Base-by-base conservation (phyloP, 2,329 filamentous ascomycete species). In the Penicillium sp. region DNA sequence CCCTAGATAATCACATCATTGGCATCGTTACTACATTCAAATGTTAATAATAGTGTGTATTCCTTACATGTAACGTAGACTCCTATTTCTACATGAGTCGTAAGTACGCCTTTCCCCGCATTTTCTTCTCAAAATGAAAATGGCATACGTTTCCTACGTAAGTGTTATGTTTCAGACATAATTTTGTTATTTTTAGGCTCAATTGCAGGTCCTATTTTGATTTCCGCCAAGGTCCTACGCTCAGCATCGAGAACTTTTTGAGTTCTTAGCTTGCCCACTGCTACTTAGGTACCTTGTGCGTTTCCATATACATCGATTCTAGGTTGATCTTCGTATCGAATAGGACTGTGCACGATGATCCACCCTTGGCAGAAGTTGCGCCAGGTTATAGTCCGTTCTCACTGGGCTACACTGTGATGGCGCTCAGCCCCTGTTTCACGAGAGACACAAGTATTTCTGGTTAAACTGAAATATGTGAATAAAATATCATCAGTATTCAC, bases 81-180 rank as follows among this genome's bases (percentile, higher is more conserved):
- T 6, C 9, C 28, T 21, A 24, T 19, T 31, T 21, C 33, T 38
- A 7, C 35, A 26, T 24, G 19, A 31, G 26, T 19, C 19, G 19
- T 32, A n/a, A 40, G 53, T 51, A 53, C 41, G 51, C 10, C 38
- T 47, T 48, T 35, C 51, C 51, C 53, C 53, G 47, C 53, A 38
- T 37, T 44, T 29, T 13, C n/a, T 19, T 24, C 15, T n/a, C 29
- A 17, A 31, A 13, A 13, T 22, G 3, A 9, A 26, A 26, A 26
- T 26, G 26, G 26, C 26, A 38, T 15, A 15, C 2, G 8, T 17
- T 41, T 13, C 7, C 7, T 8, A 10, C 22, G 5, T 40, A 24
- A 19, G 3, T 5, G 10, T 28, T 12, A 15, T 28, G n/a, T 34
- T 33, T 21, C 28, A 35, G 17, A n/a, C 19, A 34, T 12, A 2